phyloP scores from a whole-genome alignment of 2,329 filamentous ascomycete species.

The Colletotrichum orbiculare region DNA sequence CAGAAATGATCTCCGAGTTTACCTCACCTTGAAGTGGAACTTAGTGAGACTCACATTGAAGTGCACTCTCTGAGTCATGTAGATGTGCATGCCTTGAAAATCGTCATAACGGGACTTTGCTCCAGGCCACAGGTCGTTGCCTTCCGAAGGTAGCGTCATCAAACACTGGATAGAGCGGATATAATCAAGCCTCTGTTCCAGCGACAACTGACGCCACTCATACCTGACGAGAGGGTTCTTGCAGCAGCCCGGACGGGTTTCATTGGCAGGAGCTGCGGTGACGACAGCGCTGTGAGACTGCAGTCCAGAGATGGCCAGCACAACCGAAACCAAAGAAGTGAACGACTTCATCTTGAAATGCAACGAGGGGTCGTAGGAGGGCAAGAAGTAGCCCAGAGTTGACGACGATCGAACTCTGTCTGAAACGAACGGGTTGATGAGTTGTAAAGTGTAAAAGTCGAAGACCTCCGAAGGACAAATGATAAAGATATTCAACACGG shows the following conservation, averaged over 20 bases:
- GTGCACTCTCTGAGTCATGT: slow-evolving; percentile 39
- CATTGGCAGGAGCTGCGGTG: background rate
- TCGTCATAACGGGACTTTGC: slow-evolving; percentile 42
- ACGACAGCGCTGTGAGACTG: background rate
- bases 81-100: slow-evolving; percentile 42
- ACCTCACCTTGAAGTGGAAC: background rate
- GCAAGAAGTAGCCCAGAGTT: background rate
- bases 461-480: too few relatives aligned
- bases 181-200: slow-evolving; percentile 22
- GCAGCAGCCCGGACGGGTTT: background rate
- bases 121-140: slow-evolving; percentile 21
- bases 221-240: background rate
- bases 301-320: background rate
- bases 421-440: too few relatives aligned
- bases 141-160: slow-evolving; percentile 13
- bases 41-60: slow-evolving; percentile 17
- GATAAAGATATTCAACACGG: too few relatives aligned
- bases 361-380: background rate
- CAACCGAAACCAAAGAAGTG: background rate
- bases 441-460: too few relatives aligned
- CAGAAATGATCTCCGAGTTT: background rate
- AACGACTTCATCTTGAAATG: background rate
- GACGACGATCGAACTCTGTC: background rate
- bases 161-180: slow-evolving; percentile 31
- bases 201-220: slow-evolving; percentile 11